A percentile compares a stretch with the other conserved stretches of the same genome.
Conservation (phyloP, 106 monocot genomes). For the Posidonia australis region DNA sequence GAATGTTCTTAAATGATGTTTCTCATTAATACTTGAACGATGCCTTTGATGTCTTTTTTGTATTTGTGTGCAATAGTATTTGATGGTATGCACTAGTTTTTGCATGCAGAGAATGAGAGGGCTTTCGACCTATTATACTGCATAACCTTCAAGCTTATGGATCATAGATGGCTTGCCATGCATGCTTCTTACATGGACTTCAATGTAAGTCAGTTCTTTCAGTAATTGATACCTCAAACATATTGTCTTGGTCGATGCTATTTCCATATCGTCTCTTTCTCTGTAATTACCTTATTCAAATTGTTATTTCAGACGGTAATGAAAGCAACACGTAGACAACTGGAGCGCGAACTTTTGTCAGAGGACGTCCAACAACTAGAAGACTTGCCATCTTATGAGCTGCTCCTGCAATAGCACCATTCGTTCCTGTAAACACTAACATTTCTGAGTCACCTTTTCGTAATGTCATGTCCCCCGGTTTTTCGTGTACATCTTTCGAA, state of each 20-base stretch:
- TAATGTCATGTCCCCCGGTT: too few species aligned
- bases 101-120: constrained; percentile 53
- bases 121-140: constrained; percentile 79
- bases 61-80: not conserved
- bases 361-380: constrained; percentile 34
- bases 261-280: too few species aligned
- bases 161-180: constrained; percentile 77
- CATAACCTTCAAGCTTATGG: constrained; percentile 81
- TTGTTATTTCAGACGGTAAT: constrained; percentile 35
- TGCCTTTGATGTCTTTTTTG: too few species aligned
- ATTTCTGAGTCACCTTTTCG: too few species aligned
- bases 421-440: not conserved
- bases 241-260: not conserved
- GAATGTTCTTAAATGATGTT: too few species aligned
- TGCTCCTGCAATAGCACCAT: constrained; percentile 14
- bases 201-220: constrained; percentile 22
- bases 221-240: not conserved
- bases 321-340: constrained; percentile 35
- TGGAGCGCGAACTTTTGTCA: constrained; percentile 32
- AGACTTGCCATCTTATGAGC: constrained; percentile 35
- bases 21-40: too few species aligned
- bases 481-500: too few species aligned
- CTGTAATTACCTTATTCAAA: too few species aligned
- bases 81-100: too few species aligned
- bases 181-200: constrained; percentile 83